A percentile compares a stretch with the other conserved stretches of the same genome.
These are phyloP conservation scores for Sphagnum contortum DNA, from an alignment of 225 moss, liverwort and hornwort genomes.

Conservation along the genomic window DNA sequence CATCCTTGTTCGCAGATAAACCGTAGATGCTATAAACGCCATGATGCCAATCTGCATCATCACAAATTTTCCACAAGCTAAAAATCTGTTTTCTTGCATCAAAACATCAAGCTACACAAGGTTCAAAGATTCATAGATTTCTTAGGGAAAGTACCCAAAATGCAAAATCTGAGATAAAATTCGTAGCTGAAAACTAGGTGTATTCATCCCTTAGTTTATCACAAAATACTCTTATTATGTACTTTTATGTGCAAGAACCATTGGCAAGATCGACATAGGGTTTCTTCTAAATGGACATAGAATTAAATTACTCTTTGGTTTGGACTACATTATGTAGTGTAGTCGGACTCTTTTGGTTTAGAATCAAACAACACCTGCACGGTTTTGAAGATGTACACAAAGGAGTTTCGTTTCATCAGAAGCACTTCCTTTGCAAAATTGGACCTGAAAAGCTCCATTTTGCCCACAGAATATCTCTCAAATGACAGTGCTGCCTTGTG, in stretches of 20 bases:
- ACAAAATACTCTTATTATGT: no score
- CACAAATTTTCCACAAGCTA: conserved; percentile 1
- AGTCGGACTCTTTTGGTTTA: no score
- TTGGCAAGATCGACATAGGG: no score
- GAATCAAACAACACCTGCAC: conserved; percentile 23
- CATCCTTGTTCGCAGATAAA: conserved; percentile 64
- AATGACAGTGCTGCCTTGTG: conserved; percentile 39
- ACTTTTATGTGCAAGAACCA: no score
- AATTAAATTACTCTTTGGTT: no score
- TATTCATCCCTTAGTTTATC: no score
- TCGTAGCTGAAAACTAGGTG: no score
- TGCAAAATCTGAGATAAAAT: no score
- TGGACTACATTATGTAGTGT: no score
- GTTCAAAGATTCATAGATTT: background rate
- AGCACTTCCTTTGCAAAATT: conserved; percentile 50
- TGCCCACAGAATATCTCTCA: conserved; percentile 42
- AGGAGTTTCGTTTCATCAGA: conserved; percentile 44
- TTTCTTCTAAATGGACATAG: no score
- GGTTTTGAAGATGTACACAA: conserved; percentile 48
- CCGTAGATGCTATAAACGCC: conserved; percentile 49
- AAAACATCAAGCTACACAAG: no score
- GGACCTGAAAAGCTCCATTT: conserved; percentile 53
- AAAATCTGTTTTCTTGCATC: background rate
- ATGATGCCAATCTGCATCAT: conserved; percentile 43
- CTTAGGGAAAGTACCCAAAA: no score